Evolutionary conservation across 192 early-diverging fungal genomes (phyloP).

Genomic region (Entophlyctis helioformis): DNA sequence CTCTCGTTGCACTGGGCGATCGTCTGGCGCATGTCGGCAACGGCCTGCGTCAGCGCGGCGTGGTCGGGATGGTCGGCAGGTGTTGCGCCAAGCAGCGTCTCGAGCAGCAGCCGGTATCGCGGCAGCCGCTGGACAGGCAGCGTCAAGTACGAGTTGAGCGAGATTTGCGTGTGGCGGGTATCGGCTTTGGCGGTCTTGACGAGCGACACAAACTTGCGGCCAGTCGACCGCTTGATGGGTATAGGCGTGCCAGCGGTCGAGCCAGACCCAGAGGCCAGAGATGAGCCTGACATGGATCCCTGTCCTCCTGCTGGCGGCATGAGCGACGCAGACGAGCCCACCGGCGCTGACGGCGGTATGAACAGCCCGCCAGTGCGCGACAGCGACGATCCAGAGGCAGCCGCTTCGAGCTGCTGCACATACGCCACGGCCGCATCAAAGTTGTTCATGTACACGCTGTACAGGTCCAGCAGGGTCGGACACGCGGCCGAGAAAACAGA

Average conservation of each 20-base stretch:
- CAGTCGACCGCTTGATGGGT: slow-evolving; percentile 16
- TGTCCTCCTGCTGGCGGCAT: too few relatives aligned
- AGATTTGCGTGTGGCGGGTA: slow-evolving; percentile 64
- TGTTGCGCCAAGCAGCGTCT: slow-evolving; percentile 71
- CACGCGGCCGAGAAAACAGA: too few relatives aligned
- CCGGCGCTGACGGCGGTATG: too few relatives aligned
- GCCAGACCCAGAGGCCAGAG: slow-evolving; percentile 1
- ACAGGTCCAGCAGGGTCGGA: slow-evolving; percentile 74
- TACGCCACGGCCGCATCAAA: slow-evolving; percentile 60
- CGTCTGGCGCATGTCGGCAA: slow-evolving; percentile 52
- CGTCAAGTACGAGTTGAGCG: slow-evolving; percentile 71
- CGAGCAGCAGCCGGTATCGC: slow-evolving; percentile 79
- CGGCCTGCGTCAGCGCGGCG: slow-evolving; percentile 44
- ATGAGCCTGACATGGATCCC: too few relatives aligned
- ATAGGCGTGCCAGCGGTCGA: slow-evolving; percentile 10
- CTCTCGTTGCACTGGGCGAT: slow-evolving; percentile 79
- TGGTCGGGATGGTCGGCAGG: slow-evolving; percentile 69
- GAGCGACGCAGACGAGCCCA: too few relatives aligned
- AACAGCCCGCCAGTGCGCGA: too few relatives aligned
- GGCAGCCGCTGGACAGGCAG: slow-evolving; percentile 91
- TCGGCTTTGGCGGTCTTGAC: slow-evolving; percentile 30
- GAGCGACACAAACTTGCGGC: slow-evolving; percentile 8
- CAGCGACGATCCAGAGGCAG: too few relatives aligned
- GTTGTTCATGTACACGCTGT: slow-evolving; percentile 74
- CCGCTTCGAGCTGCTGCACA: slow-evolving; percentile 39